Evolutionary conservation across 805 yeast species (phyloP), one percentile per base, ranked within the genome.

Genomic region (Lachancea kluyveri): DNA sequence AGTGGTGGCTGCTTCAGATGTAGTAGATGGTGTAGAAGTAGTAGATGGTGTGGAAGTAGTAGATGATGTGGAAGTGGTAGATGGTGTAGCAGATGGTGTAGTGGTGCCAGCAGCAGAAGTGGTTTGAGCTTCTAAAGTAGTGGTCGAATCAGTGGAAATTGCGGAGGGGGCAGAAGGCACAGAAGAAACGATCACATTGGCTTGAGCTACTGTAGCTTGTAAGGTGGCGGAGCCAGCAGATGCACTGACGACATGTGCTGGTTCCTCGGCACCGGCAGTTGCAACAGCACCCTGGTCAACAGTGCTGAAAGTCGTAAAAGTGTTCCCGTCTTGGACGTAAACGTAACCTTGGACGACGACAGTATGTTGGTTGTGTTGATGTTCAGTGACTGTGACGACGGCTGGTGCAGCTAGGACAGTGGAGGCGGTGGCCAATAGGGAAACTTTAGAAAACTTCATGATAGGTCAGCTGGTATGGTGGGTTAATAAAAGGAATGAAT

Each of bases 351-450:
- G 40, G 18, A 54, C 59, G 9, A 45, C 41, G n/a, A 45, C 54
- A 6, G 50, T 46, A 17, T 43, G 48, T 11, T 41, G 37, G 14
- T 41, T 29, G 26, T 51, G 55, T 14, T 41, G 53, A 30, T 49
- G 55, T 32, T 54, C 40, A 3, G 59, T 53, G 37, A 51, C 48
- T 24, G 57, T 52, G 26, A 52, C 53, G 8, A 30, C 48, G 15
- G 52, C 54, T 23, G 56, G 33, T 4, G 29, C 33, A 17, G 33
- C 37, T 6, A 29, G 45, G 21, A 43, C 49, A 22, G 52, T 43
- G n/a, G 40, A 35, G 17, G 41, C 48, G 24, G 47, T 42, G 8
- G 50, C 33, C 21, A 48, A 17, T 17, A 40, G 33, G n/a, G 50
- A 31, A 18, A 44, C 23, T 13, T 39, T 40, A 25, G 54, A 37